Percentiles rank a stretch among this genome's conserved stretches.
phyloP scores from a whole-genome alignment of 1,284 basidiomycete genomes.

The Ganoderma sinense region DNA sequence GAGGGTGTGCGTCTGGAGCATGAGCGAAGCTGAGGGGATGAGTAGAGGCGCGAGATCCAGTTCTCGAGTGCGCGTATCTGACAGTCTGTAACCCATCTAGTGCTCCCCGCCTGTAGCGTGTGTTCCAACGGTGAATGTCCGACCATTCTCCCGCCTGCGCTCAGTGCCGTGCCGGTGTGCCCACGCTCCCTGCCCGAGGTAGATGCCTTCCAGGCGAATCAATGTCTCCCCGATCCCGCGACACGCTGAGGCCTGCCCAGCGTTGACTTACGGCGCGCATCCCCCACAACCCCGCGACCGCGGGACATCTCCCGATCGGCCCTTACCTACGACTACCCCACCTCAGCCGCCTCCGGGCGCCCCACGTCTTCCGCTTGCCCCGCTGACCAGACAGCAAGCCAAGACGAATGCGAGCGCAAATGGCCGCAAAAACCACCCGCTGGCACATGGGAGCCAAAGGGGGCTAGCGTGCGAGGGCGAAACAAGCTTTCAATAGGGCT shows the following conservation, averaged over 20 bases:
- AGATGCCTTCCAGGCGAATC: slow-evolving; percentile 6
- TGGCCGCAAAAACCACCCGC: slow-evolving; percentile 2
- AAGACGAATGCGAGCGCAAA: neutral
- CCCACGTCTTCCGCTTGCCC: neutral
- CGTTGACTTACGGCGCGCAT: neutral
- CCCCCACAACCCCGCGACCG: neutral
- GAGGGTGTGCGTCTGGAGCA: too few species aligned
- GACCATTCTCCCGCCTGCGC: slow-evolving; percentile 28
- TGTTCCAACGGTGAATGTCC: slow-evolving; percentile 32
- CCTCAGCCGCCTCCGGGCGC: too few species aligned
- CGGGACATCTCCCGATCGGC: neutral
- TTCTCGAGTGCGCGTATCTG: neutral
- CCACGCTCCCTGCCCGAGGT: slow-evolving; percentile 8
- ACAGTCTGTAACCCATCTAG: neutral
- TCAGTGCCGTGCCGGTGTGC: slow-evolving; percentile 20
- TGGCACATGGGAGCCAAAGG: slow-evolving; percentile 18
- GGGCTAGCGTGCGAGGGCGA: slow-evolving; percentile 30
- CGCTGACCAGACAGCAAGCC: neutral
- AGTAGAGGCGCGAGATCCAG: neutral
- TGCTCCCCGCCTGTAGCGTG: slow-evolving; percentile 19
- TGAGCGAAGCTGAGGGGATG: neutral
- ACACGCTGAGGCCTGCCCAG: neutral
- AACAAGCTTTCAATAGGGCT: slow-evolving; percentile 32
- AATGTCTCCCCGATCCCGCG: neutral
- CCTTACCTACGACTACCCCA: neutral